Conservation (phyloP, 2,329 filamentous ascomycete genomes). For the Colletotrichum higginsianum region DNA sequence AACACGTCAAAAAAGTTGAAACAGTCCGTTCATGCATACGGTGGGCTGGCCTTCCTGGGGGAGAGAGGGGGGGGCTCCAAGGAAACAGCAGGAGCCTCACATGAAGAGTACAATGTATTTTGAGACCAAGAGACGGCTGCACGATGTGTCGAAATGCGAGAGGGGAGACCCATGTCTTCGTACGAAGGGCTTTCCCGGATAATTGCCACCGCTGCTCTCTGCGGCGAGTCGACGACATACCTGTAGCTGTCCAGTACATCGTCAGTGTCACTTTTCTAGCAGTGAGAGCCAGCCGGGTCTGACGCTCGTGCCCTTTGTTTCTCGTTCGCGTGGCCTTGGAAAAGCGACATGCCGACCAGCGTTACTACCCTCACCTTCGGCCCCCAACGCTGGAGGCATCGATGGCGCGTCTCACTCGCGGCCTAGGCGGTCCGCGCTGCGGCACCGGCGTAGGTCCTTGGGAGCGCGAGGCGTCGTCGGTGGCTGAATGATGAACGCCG, state of each 20-base stretch:
- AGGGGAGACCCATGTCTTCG: constrained; percentile 19
- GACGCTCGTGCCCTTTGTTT: constrained; percentile 21
- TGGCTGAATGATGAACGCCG: constrained; percentile 26
- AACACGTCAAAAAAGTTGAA: constrained; percentile 29
- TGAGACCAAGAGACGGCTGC: constrained; percentile 1
- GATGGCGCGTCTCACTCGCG: constrained; percentile 38
- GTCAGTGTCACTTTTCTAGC: constrained; percentile 9
- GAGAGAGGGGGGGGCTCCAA: no score
- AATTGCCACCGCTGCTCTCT: neutral
- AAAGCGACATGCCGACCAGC: constrained; percentile 3
- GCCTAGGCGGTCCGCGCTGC: constrained; percentile 23
- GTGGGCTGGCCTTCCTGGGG: neutral
- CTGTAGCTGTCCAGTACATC: no score
- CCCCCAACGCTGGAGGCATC: constrained; percentile 25
- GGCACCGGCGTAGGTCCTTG: neutral
- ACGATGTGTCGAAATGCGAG: neutral
- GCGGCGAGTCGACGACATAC: constrained; percentile 2
- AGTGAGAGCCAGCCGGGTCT: neutral
- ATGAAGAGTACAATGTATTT: constrained; percentile 11
- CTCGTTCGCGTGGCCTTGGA: constrained; percentile 17
- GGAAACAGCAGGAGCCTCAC: constrained; percentile 24
- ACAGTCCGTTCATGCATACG: constrained; percentile 31
- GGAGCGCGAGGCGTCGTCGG: constrained; percentile 23
- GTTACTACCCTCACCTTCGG: neutral
- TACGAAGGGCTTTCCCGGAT: constrained; percentile 10